Evolutionary conservation across 768 basidiomycete genomes (phyloP).

Genomic region (Hysterangium stoloniferum): DNA sequence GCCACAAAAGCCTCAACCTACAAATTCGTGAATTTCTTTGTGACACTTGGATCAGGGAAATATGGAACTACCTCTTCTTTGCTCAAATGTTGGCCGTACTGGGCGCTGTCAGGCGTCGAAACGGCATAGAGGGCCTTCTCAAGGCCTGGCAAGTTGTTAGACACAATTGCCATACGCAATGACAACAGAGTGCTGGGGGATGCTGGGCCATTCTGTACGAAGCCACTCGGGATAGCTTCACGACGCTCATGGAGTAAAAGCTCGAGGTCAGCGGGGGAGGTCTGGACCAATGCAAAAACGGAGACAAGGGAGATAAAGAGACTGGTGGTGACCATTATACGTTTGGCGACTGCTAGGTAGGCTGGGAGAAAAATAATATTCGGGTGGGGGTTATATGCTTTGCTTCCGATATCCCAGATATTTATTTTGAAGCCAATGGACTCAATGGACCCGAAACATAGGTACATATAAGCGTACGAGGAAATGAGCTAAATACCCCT

Average conservation of each 20-base stretch:
- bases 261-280: constrained; percentile 9
- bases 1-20: constrained; percentile 11
- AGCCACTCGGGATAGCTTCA: constrained; percentile 21
- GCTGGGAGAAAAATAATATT: no score
- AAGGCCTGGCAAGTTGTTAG: constrained; percentile 28
- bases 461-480: no score
- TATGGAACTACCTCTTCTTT: constrained; percentile 23
- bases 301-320: constrained; percentile 6
- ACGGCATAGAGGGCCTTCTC: constrained; percentile 29
- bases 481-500: no score
- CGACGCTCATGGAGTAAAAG: constrained; percentile 21
- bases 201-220: constrained; percentile 20
- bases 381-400: no score
- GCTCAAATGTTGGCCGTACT: constrained; percentile 26
- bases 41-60: background rate
- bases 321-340: constrained; percentile 5
- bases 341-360: no score
- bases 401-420: no score
- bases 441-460: no score
- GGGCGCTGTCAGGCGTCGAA: constrained; percentile 27
- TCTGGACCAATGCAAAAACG: background rate
- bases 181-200: constrained; percentile 24
- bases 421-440: no score
- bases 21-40: background rate
- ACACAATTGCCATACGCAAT: constrained; percentile 30